These are phyloP conservation scores for Penicillium atrosanguineum DNA, from an alignment of 495 filamentous ascomycete species.

Conservation along the genomic window DNA sequence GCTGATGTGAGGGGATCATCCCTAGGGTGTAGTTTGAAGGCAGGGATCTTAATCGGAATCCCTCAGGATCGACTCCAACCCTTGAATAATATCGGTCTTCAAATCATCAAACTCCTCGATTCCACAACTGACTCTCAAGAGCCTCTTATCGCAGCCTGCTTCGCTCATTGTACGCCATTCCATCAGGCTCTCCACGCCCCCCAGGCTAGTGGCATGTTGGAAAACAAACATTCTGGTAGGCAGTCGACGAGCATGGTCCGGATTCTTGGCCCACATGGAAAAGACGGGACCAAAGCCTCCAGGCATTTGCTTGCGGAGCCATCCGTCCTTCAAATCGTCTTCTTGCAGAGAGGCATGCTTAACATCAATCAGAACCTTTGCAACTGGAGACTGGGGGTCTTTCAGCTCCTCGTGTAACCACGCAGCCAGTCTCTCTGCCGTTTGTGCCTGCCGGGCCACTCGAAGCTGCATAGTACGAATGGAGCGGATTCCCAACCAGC, in stretches of 20 bases:
- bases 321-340: conserved; percentile 49
- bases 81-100: conserved; percentile 15
- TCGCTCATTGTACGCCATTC: conserved; percentile 60
- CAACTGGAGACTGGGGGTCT: conserved; percentile 35
- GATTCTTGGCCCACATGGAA: conserved; percentile 58
- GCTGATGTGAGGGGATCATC: too few species aligned
- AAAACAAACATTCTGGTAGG: conserved; percentile 81
- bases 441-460: conserved; percentile 67
- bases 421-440: conserved; percentile 60
- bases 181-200: conserved; percentile 89
- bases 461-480: conserved; percentile 80
- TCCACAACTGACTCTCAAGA: conserved; percentile 18
- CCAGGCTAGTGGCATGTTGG: conserved; percentile 89
- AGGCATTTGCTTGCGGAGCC: conserved; percentile 86
- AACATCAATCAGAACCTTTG: conserved; percentile 53
- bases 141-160: conserved; percentile 7
- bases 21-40: too few species aligned
- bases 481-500: conserved; percentile 84
- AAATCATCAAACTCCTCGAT: conserved; percentile 22
- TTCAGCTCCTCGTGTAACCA: conserved; percentile 59
- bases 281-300: conserved; percentile 87
- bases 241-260: conserved; percentile 59
- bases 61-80: conserved; percentile 1
- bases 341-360: conserved; percentile 74
- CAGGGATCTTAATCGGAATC: not conserved